Evolutionary conservation across 163 green algal species (phyloP).

Genomic region (Scenedesmus sp.): DNA sequence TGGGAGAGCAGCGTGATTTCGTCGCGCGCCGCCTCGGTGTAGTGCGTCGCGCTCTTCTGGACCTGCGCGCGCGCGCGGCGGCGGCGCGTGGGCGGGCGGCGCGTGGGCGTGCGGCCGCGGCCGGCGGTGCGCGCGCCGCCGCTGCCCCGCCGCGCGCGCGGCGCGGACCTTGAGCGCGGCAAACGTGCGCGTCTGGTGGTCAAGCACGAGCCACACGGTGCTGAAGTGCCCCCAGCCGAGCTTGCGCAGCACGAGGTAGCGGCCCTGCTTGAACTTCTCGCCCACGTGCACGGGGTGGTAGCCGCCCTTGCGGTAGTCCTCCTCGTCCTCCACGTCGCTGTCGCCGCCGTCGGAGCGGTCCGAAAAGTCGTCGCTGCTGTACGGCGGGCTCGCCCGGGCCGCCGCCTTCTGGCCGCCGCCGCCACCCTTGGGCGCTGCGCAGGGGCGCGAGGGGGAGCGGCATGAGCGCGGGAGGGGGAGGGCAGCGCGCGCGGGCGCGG

Average conservation of each 20-base stretch:
- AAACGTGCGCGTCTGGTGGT: constrained; percentile 61
- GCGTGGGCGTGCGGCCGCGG: too few relatives aligned
- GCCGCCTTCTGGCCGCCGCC: not conserved
- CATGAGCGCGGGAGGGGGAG: too few relatives aligned
- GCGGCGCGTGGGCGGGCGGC: not conserved
- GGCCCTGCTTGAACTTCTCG: constrained; percentile 89
- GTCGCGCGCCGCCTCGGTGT: constrained; percentile 97
- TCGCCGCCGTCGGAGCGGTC: not conserved
- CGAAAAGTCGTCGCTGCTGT: constrained; percentile 5
- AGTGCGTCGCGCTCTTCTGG: constrained; percentile 93
- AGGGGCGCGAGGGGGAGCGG: too few relatives aligned
- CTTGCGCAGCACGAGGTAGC: constrained; percentile 95
- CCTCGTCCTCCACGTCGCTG: constrained; percentile 41
- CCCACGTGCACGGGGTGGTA: constrained; percentile 95
- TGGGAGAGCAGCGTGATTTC: constrained; percentile 93
- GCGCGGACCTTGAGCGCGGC: constrained; percentile 39
- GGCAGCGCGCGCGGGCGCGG: too few relatives aligned
- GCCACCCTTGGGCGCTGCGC: not conserved
- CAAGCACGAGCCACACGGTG: constrained; percentile 95
- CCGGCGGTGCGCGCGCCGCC: too few relatives aligned
- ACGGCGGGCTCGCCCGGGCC: not conserved
- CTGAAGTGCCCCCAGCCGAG: constrained; percentile 99
- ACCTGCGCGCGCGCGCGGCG: constrained; percentile 59
- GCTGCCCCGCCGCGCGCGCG: not conserved
- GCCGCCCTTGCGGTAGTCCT: constrained; percentile 67